phyloP scores from a whole-genome alignment of 495 filamentous ascomycete genomes.

The Elaphomyces granulatus region DNA sequence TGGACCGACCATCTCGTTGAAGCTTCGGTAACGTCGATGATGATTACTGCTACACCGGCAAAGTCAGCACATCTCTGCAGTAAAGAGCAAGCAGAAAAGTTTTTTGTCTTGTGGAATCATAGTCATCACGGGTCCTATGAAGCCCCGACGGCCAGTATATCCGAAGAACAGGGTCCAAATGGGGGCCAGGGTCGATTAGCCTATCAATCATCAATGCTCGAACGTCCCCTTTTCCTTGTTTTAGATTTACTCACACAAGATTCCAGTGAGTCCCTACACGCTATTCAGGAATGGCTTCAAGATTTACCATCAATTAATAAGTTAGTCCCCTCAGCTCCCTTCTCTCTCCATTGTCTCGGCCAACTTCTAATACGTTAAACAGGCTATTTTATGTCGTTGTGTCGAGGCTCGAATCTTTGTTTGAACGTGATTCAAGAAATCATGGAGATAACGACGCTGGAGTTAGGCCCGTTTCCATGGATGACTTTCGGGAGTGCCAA shows the following conservation, averaged over 20 bases:
- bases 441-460: conserved; percentile 6
- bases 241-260: conserved; percentile 67
- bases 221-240: conserved; percentile 67
- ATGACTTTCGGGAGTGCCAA: conserved; percentile 60
- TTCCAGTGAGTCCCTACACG: conserved; percentile 56
- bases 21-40: conserved; percentile 60
- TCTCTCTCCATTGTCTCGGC: conserved; percentile 6
- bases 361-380: no score
- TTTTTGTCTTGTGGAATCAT: conserved; percentile 66
- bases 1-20: conserved; percentile 50
- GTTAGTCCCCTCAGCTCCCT: conserved; percentile 12
- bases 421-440: conserved; percentile 13
- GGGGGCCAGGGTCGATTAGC: conserved; percentile 19
- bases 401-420: conserved; percentile 24
- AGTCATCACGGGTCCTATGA: conserved; percentile 50
- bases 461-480: conserved; percentile 17
- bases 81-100: conserved; percentile 35
- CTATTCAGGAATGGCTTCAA: conserved; percentile 69
- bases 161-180: conserved; percentile 14
- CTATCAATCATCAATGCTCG: conserved; percentile 49
- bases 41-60: conserved; percentile 35
- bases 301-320: conserved; percentile 41
- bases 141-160: conserved; percentile 37
- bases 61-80: conserved; percentile 18
- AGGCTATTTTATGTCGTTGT: conserved; percentile 31